Evolutionary conservation across 1,139 yeast species (phyloP), one percentile per base, ranked within the genome.

Genomic region (Yamadazyma triangularis): DNA sequence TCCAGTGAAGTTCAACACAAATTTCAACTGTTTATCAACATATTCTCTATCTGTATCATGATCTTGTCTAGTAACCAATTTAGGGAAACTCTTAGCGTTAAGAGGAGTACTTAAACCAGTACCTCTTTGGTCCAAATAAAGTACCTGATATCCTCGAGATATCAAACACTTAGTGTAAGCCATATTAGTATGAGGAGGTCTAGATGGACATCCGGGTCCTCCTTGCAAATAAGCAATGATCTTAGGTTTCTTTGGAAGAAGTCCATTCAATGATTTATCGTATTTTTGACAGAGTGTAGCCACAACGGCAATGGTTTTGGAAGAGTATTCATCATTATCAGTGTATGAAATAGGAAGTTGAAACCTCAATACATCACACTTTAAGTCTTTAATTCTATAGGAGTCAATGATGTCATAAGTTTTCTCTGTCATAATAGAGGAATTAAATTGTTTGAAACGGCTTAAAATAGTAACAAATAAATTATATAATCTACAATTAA

Each of bases 61-160:
- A 8, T 43, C 40, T 2, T 28, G 24, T 18, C 33, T 28, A 2
- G 47, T 45, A 8, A 51, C 53, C 16, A 45, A 26, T 15, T 31
- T 29, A 4, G 37, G 32, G 24, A 72, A 42, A 1, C 60, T 51
- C 1, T 38, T 45, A 2, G 51, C 50, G 27, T 70, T 74, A 14
- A 75, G 45, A 0, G 76, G 67, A 1, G 69, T 55, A 29, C 77
- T 68, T 23, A 65, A 48, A 0, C 81, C 82, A 1, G 80, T 75
- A 6, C 81, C 82, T 45, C 82, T 55, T 48, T 76, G 82, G 48
- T 76, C 82, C 35, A 72, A 51, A 30, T 60, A 67, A 12, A 75
- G 50, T 9, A 76, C 63, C 32, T 64, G 70, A 41, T 64, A 74
- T 0, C 72, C 75, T 26, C 56, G 56, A 8, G 60, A 63, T 5